Evolutionary conservation across 495 filamentous ascomycete species (phyloP).

Genomic region (Aspergillus mulundensis): DNA sequence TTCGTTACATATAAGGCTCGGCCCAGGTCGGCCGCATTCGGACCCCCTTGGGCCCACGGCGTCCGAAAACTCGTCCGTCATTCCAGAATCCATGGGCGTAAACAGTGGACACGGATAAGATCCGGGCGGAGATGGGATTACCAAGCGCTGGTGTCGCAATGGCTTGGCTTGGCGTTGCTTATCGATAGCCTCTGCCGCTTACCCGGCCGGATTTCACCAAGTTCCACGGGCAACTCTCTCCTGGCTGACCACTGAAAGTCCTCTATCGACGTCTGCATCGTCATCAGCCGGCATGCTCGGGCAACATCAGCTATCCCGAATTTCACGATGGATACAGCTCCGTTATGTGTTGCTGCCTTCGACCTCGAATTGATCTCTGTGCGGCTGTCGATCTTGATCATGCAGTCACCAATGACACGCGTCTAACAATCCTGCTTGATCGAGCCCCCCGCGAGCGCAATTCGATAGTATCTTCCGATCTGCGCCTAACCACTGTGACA

Average conservation of each 20-base stretch:
- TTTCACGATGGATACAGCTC: not conserved
- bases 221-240: no score
- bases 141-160: not conserved
- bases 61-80: no score
- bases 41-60: not conserved
- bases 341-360: not conserved
- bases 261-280: no score
- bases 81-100: no score
- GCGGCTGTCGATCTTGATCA: not conserved
- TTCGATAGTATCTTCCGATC: no score
- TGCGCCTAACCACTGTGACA: no score
- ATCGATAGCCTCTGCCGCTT: not conserved
- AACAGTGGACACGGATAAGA: not conserved
- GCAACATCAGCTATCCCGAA: not conserved
- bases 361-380: not conserved
- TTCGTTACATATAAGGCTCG: not conserved
- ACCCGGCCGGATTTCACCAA: not conserved
- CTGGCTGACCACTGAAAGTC: no score
- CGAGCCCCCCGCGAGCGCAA: no score
- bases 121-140: not conserved
- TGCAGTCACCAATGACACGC: no score
- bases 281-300: no score
- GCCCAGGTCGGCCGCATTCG: not conserved
- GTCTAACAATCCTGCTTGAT: no score
- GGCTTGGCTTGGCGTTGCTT: not conserved